Evolutionary conservation across 1,284 basidiomycete species (phyloP).

Genomic region (Rhodotorula sp.): DNA sequence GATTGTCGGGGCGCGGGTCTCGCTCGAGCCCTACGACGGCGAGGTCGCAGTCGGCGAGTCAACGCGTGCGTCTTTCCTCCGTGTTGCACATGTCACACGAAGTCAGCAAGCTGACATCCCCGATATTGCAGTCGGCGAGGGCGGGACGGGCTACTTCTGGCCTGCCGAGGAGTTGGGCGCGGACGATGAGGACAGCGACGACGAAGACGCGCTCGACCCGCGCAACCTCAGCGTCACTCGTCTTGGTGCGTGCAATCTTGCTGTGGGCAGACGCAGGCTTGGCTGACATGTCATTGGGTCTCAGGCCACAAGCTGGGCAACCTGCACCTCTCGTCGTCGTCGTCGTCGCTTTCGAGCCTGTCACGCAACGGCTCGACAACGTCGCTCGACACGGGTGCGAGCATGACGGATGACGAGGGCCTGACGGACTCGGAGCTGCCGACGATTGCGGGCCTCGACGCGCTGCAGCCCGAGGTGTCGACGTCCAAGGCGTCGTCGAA

Average conservation of each 20-base stretch:
- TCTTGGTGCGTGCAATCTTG: conserved; percentile 36
- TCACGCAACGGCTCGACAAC: conserved; percentile 43
- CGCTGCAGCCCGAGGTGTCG: conserved; percentile 28
- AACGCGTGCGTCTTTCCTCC: conserved; percentile 46
- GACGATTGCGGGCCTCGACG: conserved; percentile 40
- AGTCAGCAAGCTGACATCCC: not conserved
- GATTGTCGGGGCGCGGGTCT: conserved; percentile 68
- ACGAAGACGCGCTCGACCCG: conserved; percentile 43
- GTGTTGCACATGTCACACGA: conserved; percentile 19
- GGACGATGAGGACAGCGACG: conserved; percentile 42
- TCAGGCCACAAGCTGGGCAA: conserved; percentile 21
- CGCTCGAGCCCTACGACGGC: conserved; percentile 53
- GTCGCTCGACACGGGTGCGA: conserved; percentile 36
- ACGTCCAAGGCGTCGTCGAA: conserved; percentile 28
- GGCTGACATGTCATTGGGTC: not conserved
- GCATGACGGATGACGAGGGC: conserved; percentile 20
- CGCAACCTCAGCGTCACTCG: conserved; percentile 44
- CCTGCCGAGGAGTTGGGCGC: conserved; percentile 47
- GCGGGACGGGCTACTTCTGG: conserved; percentile 53
- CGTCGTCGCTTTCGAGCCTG: conserved; percentile 44
- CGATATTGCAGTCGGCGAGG: conserved; percentile 46
- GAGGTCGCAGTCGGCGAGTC: conserved; percentile 51
- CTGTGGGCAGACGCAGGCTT: not conserved
- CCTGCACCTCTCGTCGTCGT: conserved; percentile 27
- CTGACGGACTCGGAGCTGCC: conserved; percentile 31